Conservation (phyloP, 73 alveolate genomes). For the Symbiodinium natans region DNA sequence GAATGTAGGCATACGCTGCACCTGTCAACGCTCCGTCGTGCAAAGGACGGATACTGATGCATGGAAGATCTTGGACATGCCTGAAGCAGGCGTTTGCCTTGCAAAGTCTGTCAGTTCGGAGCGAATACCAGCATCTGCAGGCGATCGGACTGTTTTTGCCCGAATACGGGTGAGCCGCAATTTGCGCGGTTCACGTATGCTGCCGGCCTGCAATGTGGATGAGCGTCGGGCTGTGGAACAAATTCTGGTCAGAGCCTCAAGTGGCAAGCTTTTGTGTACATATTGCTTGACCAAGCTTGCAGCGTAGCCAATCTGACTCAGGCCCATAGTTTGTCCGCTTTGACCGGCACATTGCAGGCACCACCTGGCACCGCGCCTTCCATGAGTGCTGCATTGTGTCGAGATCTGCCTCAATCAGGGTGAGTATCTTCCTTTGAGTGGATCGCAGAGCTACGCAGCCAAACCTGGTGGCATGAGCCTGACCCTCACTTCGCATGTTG, state of each 20-base stretch:
- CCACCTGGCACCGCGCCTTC: not conserved
- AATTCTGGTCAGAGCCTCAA: not conserved
- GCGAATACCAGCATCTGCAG: not conserved
- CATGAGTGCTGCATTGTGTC: not conserved
- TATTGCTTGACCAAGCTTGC: not conserved
- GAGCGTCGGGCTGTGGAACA: conserved; percentile 40
- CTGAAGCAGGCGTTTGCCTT: not conserved
- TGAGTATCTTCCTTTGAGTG: conserved; percentile 25
- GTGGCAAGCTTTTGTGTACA: not conserved
- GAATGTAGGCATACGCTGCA: not conserved
- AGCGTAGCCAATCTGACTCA: not conserved
- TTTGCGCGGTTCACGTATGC: not conserved
- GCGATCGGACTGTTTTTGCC: conserved; percentile 60
- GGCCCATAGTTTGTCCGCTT: not conserved
- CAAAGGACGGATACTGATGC: conserved; percentile 45
- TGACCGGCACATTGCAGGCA: conserved; percentile 23
- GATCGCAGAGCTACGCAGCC: conserved; percentile 44
- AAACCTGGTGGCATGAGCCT: conserved; percentile 71
- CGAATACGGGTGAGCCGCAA: conserved; percentile 50
- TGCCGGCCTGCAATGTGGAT: conserved; percentile 34
- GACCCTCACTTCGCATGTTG: not conserved
- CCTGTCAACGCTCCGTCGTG: not conserved
- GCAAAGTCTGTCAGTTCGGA: not conserved
- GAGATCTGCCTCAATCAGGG: not conserved
- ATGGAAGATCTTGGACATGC: conserved; percentile 53